A percentile compares a stretch with the other conserved stretches of the same genome.
These are phyloP conservation scores for Gossypium armourianum DNA, from an alignment of 441 rosid genomes.

Conservation along the genomic window DNA sequence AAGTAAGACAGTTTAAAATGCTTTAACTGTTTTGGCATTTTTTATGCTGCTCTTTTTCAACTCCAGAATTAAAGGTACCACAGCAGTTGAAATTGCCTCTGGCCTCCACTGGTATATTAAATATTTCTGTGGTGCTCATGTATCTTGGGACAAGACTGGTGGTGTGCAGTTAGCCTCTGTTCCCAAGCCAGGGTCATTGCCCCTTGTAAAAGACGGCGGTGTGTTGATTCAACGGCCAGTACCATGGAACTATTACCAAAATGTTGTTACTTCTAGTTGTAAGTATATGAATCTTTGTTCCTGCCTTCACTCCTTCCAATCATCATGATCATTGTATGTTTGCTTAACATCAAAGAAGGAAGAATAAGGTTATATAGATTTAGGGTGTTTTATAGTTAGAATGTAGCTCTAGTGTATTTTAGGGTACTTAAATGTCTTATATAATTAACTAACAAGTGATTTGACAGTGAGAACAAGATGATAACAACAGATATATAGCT, in stretches of 20 bases:
- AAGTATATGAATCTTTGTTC: conserved; percentile 26
- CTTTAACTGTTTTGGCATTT: background rate
- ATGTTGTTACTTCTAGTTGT: conserved; percentile 93
- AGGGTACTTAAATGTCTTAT: background rate
- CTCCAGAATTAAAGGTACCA: conserved; percentile 65
- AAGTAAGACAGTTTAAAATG: background rate
- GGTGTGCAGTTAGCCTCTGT: conserved; percentile 69
- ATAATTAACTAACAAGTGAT: background rate
- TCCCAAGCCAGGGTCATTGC: conserved; percentile 65
- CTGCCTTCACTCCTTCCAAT: conserved; percentile 5
- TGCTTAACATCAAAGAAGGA: background rate
- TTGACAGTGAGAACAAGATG: background rate
- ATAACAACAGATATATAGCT: background rate
- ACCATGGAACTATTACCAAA: conserved; percentile 96
- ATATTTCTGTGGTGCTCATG: conserved; percentile 76
- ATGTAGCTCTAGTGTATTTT: background rate
- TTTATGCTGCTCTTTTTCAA: background rate
- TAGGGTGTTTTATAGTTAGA: background rate
- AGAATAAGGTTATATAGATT: background rate
- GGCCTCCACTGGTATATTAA: conserved; percentile 93
- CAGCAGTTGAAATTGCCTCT: conserved; percentile 77
- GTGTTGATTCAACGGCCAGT: conserved; percentile 69
- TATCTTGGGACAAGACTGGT: conserved; percentile 96
- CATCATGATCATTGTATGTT: background rate
- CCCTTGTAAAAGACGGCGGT: conserved; percentile 50